phyloP scores from a whole-genome alignment of 2,329 filamentous ascomycete species.

The Colletotrichum orchidophilum region DNA sequence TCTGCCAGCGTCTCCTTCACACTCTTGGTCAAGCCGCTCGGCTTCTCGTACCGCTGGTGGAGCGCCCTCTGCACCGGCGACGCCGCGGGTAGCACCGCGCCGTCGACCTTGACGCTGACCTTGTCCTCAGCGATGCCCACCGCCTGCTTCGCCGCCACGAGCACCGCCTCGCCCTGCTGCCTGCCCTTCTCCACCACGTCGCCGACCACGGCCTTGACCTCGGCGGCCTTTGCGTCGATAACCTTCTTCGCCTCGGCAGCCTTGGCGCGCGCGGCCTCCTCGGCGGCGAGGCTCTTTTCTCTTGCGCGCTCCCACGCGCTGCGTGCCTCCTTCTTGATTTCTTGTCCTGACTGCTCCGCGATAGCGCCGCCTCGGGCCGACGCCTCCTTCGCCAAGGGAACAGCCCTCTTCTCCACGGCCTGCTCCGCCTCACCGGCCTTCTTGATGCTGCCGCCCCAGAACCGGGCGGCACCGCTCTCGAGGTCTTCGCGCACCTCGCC shows the following conservation, averaged over 20 bases:
- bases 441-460: slow-evolving; percentile 54
- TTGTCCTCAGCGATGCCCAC: slow-evolving; percentile 36
- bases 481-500: slow-evolving; percentile 66
- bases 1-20: slow-evolving; percentile 64
- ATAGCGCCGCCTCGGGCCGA: slow-evolving; percentile 46
- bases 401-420: slow-evolving; percentile 26
- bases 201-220: slow-evolving; percentile 29
- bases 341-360: slow-evolving; percentile 35
- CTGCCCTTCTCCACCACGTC: slow-evolving; percentile 28
- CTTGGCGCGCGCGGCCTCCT: slow-evolving; percentile 24
- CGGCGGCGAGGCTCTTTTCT: slow-evolving; percentile 33
- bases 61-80: slow-evolving; percentile 59
- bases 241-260: slow-evolving; percentile 26
- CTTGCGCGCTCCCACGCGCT: slow-evolving; percentile 35
- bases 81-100: slow-evolving; percentile 49
- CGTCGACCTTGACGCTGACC: slow-evolving; percentile 48
- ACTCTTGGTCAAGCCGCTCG: slow-evolving; percentile 53
- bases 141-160: slow-evolving; percentile 43
- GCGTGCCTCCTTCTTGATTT: slow-evolving; percentile 36
- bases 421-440: slow-evolving; percentile 40
- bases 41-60: slow-evolving; percentile 60
- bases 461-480: slow-evolving; percentile 57
- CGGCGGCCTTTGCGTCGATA: slow-evolving; percentile 21
- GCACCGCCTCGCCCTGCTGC: slow-evolving; percentile 31
- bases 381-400: slow-evolving; percentile 36